These are phyloP conservation scores for Brettanomyces nanus DNA, from an alignment of 805 yeast genomes.

Conservation along the genomic window DNA sequence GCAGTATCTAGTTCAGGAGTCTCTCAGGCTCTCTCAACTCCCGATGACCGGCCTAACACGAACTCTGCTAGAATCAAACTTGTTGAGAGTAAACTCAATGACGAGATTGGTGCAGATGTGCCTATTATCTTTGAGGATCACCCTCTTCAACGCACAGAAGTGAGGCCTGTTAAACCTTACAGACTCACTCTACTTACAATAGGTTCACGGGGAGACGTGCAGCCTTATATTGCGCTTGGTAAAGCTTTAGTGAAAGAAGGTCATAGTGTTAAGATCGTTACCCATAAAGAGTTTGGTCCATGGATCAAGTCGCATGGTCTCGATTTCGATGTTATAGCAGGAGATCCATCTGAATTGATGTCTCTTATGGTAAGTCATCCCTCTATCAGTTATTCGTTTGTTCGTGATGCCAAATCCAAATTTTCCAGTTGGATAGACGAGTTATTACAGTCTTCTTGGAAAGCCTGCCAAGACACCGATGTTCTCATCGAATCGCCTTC, in stretches of 20 bases:
- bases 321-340: constrained; percentile 70
- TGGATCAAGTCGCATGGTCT: constrained; percentile 69
- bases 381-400: constrained; percentile 70
- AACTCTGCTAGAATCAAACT: constrained; percentile 55
- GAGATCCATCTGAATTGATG: constrained; percentile 90
- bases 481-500: constrained; percentile 91
- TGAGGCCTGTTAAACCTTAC: constrained; percentile 46
- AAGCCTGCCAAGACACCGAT: constrained; percentile 77
- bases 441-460: constrained; percentile 68
- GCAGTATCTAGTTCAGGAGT: neutral
- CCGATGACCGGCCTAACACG: constrained; percentile 7
- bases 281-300: constrained; percentile 71
- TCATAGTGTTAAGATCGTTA: constrained; percentile 74
- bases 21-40: neutral
- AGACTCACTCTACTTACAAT: constrained; percentile 72
- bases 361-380: constrained; percentile 88
- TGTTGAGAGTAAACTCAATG: constrained; percentile 58
- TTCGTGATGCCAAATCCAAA: constrained; percentile 73
- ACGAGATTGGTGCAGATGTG: constrained; percentile 52
- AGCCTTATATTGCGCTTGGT: constrained; percentile 89
- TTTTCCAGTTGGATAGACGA: constrained; percentile 82
- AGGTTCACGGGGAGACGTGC: constrained; percentile 96
- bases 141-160: constrained; percentile 31
- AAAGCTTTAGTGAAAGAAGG: constrained; percentile 74
- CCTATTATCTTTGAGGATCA: constrained; percentile 65